Base-by-base conservation (phyloP, 2,329 filamentous ascomycete species). In the Botryotinia calthae region DNA sequence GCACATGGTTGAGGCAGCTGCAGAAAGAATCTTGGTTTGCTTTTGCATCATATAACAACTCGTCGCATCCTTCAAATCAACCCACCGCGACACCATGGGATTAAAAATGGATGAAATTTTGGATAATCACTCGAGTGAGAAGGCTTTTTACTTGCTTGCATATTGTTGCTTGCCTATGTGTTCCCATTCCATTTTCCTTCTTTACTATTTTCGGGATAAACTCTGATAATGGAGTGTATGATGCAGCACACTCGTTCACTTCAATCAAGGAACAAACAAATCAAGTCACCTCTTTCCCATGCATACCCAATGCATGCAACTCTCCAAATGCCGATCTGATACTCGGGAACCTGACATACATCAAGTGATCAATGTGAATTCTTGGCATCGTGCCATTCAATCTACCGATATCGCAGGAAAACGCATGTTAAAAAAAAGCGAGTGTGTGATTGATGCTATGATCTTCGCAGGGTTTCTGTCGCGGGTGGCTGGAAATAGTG, bases 381-480 rank as follows among this genome's bases (percentile, higher is more conserved):
- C 68, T 63, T 70, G 68, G 68, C 68, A 70, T 48, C 42, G 16
- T 34, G 28, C n/a, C 54, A 70, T 59, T 28, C 20, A 54, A 61
- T 46, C 54, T 34, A 61, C 54, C 67, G 22, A 62, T 28, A 37
- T 66, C 44, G n/a, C 67, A 25, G 16, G 22, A 22, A 67, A 31
- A 67, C 37, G n/a, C 4, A 64, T 46, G 62, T 46, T 37, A 37
- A 37, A n/a, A 34, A 34, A 9, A 34, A 34, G n/a, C 10, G 14
- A 25, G 37, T 22, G 16, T 31, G 25, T n/a, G 10, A 51, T 20
- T 48, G 10, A 70, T 62, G 56, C 2, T 37, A 37, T 63, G 68
- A 70, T 70, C 56, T 59, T 48, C 42, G 18, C 51, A n/a, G n/a
- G 10, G n/a, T 48, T n/a, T 9, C 42, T 48, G 16, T 10, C 48